These are phyloP conservation scores for Ogataea trehaloabstinens DNA, from an alignment of 805 yeast species.

Conservation along the genomic window DNA sequence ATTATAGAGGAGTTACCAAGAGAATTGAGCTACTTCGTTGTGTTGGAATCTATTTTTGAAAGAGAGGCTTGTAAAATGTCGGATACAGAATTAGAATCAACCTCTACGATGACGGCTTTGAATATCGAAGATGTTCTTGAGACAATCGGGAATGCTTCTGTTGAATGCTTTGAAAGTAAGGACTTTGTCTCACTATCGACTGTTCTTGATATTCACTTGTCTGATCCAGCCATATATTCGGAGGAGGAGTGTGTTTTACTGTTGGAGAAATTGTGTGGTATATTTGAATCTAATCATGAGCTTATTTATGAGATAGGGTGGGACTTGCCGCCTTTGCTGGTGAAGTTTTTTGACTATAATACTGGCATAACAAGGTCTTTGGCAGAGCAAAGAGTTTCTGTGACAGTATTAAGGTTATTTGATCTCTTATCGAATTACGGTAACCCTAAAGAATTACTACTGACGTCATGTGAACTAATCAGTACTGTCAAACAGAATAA, in stretches of 20 bases:
- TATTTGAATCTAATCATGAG: slow-evolving; percentile 45
- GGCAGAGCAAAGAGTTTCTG: slow-evolving; percentile 39
- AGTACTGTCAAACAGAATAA: slow-evolving; percentile 28
- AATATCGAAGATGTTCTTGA: slow-evolving; percentile 11
- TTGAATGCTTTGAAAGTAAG: slow-evolving; percentile 37
- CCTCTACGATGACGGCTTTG: slow-evolving; percentile 11
- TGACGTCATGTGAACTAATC: slow-evolving; percentile 68
- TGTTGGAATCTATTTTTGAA: too few relatives aligned
- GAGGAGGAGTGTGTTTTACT: slow-evolving; percentile 49
- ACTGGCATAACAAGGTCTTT: slow-evolving; percentile 33
- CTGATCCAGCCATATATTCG: slow-evolving; percentile 45
- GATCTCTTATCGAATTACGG: slow-evolving; percentile 66
- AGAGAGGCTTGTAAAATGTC: too few relatives aligned
- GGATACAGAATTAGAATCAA: slow-evolving; percentile 13
- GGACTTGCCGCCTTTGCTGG: slow-evolving; percentile 78
- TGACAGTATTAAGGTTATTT: slow-evolving; percentile 46
- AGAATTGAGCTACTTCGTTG: too few relatives aligned
- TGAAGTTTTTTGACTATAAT: slow-evolving; percentile 47
- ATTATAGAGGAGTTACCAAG: too few relatives aligned
- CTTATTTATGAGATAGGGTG: slow-evolving; percentile 75
- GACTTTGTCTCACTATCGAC: slow-evolving; percentile 77
- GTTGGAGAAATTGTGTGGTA: slow-evolving; percentile 42
- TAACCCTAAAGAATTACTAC: slow-evolving; percentile 75
- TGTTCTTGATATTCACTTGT: slow-evolving; percentile 58
- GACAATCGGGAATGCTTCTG: slow-evolving; percentile 24